Conservation (phyloP, 768 basidiomycete genomes). For the Pleurotus ostreatus region DNA sequence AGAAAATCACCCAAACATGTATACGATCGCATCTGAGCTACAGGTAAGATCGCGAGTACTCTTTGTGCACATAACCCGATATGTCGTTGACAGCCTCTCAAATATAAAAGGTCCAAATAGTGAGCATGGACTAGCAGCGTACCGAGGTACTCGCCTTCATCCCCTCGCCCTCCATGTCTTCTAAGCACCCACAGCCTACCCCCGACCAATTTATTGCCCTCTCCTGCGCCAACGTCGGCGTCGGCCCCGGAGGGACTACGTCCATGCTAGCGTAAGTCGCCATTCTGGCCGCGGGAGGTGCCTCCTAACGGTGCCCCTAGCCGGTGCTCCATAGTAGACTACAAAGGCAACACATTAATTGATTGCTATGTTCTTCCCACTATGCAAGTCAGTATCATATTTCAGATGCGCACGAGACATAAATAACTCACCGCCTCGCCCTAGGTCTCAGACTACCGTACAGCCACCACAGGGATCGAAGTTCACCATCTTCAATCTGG, state of each 20-base stretch:
- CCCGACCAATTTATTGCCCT: conserved; percentile 51
- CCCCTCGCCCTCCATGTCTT: conserved; percentile 16
- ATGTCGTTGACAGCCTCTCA: conserved; percentile 1
- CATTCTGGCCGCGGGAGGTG: background rate
- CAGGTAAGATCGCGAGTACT: background rate
- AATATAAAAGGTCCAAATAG: background rate
- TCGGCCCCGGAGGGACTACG: conserved; percentile 77
- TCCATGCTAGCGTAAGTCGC: conserved; percentile 73
- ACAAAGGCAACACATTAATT: conserved; percentile 52
- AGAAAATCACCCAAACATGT: conserved; percentile 24
- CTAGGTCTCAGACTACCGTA: conserved; percentile 71
- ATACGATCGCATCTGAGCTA: conserved; percentile 24
- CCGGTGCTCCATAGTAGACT: conserved; percentile 50
- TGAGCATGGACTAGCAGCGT: background rate
- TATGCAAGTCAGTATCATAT: conserved; percentile 26
- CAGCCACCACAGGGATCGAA: conserved; percentile 54
- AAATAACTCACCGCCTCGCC: conserved; percentile 5
- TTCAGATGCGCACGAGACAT: background rate
- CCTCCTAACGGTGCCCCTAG: conserved; percentile 18
- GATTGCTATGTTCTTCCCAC: conserved; percentile 70
- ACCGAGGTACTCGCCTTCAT: conserved; percentile 9
- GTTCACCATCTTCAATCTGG: conserved; percentile 36
- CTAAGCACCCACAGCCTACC: conserved; percentile 31
- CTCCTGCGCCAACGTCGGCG: conserved; percentile 69
- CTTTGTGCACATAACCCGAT: background rate